Percentiles rank a stretch among this genome's conserved stretches.
These are phyloP conservation scores for sorghum (Sorghum bicolor) DNA, from an alignment of 176 grass and related monocot genomes.

Conservation along the genomic window Sorghum_bicolor_NCBIv3 NC_012878.2:50131501-50132000, in stretches of 20 bases:
- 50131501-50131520: slow-evolving; percentile 17
- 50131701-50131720: slow-evolving; percentile 16
- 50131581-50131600: slow-evolving; percentile 17
- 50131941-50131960: neutral
- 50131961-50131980: neutral
- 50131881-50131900: neutral
- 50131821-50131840: neutral
- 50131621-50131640: slow-evolving; percentile 7
- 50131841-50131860: too few species aligned
- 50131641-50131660: slow-evolving; percentile 1
- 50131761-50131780: neutral
- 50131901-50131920: neutral
- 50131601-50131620: slow-evolving; percentile 28
- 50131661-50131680: neutral
- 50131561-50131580: slow-evolving; percentile 12
- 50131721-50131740: neutral
- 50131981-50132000: slow-evolving; percentile 28
- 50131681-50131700: neutral
- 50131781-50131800: neutral
- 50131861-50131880: neutral
- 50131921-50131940: neutral
- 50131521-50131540: slow-evolving; percentile 10
- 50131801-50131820: neutral
- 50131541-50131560: slow-evolving; percentile 17
- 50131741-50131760: slow-evolving; percentile 23